phyloP scores from a whole-genome alignment of 2,329 filamentous ascomycete species.

The Lasiodiplodia citricola region DNA sequence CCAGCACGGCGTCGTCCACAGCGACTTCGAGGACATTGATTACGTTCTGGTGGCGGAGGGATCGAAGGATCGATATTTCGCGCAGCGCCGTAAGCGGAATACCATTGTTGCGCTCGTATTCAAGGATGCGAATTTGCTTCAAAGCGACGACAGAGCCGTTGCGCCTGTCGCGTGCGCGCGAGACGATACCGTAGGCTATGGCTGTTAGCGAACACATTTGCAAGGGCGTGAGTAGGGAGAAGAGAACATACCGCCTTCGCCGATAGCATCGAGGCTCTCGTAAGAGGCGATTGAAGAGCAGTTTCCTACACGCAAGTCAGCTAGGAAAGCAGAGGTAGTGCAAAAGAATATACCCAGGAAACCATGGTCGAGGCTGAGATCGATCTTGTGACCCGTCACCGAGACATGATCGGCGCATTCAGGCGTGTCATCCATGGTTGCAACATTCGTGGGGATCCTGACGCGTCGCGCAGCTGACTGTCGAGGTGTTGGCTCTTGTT shows the following conservation, averaged over 20 bases:
- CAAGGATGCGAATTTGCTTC: constrained; percentile 43
- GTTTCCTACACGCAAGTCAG: constrained; percentile 34
- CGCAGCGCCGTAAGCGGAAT: constrained; percentile 35
- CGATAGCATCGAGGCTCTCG: constrained; percentile 41
- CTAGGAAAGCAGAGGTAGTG: background rate
- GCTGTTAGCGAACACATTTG: background rate
- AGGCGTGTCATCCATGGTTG: constrained; percentile 6
- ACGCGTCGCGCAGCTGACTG: background rate
- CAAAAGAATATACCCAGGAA: constrained; percentile 33
- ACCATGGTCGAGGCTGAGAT: constrained; percentile 30
- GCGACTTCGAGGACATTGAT: constrained; percentile 44
- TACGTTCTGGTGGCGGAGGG: constrained; percentile 41
- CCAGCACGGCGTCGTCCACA: constrained; percentile 37
- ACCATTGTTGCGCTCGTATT: constrained; percentile 40
- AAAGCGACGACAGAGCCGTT: constrained; percentile 41
- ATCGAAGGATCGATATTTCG: constrained; percentile 45
- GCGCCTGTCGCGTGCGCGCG: constrained; percentile 38
- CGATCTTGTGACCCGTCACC: constrained; percentile 36
- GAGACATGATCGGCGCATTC: constrained; percentile 29
- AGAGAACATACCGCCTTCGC: constrained; percentile 40
- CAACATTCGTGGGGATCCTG: background rate
- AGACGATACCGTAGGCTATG: constrained; percentile 35
- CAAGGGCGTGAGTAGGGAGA: too few species aligned
- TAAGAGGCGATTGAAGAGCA: constrained; percentile 41
- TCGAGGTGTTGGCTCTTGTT: constrained; percentile 1